These are phyloP conservation scores for Leptodontidium sp. DNA, from an alignment of 2,329 filamentous ascomycete genomes.

Conservation along the genomic window DNA sequence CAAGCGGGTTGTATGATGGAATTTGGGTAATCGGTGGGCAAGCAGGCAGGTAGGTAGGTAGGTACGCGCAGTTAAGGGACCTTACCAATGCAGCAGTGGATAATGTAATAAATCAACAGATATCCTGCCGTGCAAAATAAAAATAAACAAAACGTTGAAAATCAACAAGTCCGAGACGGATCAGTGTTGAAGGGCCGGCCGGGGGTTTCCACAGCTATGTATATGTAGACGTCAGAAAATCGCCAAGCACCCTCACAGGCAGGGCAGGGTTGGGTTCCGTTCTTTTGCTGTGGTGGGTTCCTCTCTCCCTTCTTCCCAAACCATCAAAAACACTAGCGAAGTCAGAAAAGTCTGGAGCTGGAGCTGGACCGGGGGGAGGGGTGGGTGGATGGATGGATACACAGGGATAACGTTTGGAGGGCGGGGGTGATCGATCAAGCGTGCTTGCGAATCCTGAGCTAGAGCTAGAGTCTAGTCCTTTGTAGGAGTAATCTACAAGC, in stretches of 20 bases:
- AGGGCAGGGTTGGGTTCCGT: not conserved
- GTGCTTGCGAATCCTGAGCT: not conserved
- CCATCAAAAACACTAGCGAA: not conserved
- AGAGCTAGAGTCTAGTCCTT: too few relatives aligned
- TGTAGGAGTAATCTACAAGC: too few relatives aligned
- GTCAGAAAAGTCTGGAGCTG: slow-evolving; percentile 1
- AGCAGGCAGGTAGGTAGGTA: not conserved
- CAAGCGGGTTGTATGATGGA: too few relatives aligned
- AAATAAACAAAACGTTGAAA: not conserved
- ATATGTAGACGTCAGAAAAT: slow-evolving; percentile 5
- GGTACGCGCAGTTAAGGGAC: slow-evolving; percentile 8
- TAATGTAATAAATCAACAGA: too few relatives aligned
- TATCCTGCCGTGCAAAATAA: too few relatives aligned
- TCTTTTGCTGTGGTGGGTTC: too few relatives aligned
- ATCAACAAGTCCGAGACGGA: not conserved
- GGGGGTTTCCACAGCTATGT: slow-evolving; percentile 2
- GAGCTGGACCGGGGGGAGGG: not conserved
- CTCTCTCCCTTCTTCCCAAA: too few relatives aligned
- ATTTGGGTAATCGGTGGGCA: too few relatives aligned
- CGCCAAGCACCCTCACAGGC: not conserved
- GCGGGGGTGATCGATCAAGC: not conserved
- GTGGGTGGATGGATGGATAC: not conserved
- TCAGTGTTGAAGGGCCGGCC: not conserved
- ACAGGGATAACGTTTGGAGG: not conserved
- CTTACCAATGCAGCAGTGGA: not conserved